Percentiles rank a stretch among this genome's conserved stretches.
phyloP scores from a whole-genome alignment of 805 yeast species.

The Priceomyces castillae region DNA sequence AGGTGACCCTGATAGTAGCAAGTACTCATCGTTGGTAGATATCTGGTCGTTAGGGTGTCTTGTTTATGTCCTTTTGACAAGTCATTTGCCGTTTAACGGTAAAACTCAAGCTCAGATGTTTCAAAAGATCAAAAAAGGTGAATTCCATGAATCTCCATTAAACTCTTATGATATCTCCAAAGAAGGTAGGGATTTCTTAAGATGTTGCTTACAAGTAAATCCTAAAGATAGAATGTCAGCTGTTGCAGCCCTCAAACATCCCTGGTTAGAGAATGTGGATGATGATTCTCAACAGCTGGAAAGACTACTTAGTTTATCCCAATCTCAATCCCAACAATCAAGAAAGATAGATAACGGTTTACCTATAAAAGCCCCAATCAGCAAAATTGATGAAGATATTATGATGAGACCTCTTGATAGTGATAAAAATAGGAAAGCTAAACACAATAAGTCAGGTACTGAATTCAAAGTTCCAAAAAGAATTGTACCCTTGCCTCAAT shows the following conservation, averaged over 20 bases:
- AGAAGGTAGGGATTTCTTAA: conserved; percentile 71
- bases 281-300: conserved; percentile 27
- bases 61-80: conserved; percentile 86
- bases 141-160: conserved; percentile 75
- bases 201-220: conserved; percentile 68
- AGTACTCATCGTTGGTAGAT: conserved; percentile 84
- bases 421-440: conserved; percentile 19
- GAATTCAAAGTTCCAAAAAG: conserved; percentile 45
- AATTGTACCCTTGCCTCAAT: conserved; percentile 42
- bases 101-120: conserved; percentile 84
- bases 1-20: conserved; percentile 11
- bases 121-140: conserved; percentile 70
- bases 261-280: conserved; percentile 61
- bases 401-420: conserved; percentile 42
- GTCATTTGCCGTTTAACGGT: conserved; percentile 93
- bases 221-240: conserved; percentile 76
- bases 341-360: conserved; percentile 41
- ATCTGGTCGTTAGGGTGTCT: conserved; percentile 98
- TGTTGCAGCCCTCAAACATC: conserved; percentile 67
- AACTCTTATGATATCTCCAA: conserved; percentile 62
- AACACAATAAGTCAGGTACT: conserved; percentile 18
- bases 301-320: conserved; percentile 57
- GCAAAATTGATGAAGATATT: conserved; percentile 41
- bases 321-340: conserved; percentile 66
- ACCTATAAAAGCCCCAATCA: conserved; percentile 32